Evolutionary conservation across 139 green algal species (phyloP).

Genomic region (Chlamydomonas sphaeroides): DNA sequence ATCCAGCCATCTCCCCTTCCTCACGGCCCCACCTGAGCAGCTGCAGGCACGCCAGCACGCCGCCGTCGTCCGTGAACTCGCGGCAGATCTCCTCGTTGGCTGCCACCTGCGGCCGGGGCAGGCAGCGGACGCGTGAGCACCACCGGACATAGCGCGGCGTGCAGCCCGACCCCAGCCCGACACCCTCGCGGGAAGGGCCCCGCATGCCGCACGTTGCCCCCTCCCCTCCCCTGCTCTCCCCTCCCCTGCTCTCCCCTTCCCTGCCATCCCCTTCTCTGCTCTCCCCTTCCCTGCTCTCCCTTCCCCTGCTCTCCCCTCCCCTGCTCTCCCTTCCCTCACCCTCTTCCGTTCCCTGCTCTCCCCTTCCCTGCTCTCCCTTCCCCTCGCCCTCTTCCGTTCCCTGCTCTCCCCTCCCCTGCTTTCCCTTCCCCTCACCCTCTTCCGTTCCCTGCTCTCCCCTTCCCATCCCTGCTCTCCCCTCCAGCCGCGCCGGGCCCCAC

Average conservation of each 20-base stretch:
- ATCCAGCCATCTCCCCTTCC: background rate
- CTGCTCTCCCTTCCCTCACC: background rate
- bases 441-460: background rate
- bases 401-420: background rate
- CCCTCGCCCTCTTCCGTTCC: background rate
- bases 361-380: no score
- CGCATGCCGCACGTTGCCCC: no score
- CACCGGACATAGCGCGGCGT: no score
- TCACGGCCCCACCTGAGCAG: slow-evolving; percentile 31
- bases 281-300: no score
- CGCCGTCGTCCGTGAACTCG: slow-evolving; percentile 53
- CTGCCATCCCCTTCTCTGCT: background rate
- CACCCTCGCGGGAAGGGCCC: no score
- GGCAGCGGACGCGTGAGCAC: no score
- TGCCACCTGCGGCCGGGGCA: slow-evolving; percentile 46
- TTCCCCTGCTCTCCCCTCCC: background rate
- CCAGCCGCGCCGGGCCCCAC: background rate
- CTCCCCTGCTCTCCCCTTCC: background rate
- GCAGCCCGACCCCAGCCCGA: no score
- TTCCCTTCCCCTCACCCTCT: background rate
- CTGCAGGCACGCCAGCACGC: slow-evolving; percentile 39
- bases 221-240: no score
- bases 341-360: background rate
- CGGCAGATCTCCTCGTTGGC: slow-evolving; percentile 63
- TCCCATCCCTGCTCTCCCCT: background rate